A percentile compares a stretch with the other conserved stretches of the same genome.
phyloP scores from a whole-genome alignment of 805 yeast species.

The Metschnikowia vanudenii region DNA sequence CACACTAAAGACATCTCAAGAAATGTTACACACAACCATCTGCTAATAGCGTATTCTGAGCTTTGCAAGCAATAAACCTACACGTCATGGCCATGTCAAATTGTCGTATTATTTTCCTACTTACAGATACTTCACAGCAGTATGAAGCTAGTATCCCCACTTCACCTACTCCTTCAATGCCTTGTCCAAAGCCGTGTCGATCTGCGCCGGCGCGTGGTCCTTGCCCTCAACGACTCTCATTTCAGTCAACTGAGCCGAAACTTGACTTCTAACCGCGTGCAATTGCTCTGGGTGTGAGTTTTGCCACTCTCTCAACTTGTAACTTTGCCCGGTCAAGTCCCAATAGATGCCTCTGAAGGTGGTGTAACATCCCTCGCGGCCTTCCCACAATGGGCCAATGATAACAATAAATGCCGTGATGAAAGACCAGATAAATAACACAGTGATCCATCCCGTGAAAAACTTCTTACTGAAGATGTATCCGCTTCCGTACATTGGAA shows the following conservation, averaged over 20 bases:
- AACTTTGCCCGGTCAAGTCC: constrained; percentile 76
- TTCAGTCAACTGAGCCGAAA: constrained; percentile 29
- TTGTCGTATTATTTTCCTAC: neutral
- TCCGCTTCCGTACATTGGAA: constrained; percentile 87
- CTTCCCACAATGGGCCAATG: constrained; percentile 71
- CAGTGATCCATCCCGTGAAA: constrained; percentile 88
- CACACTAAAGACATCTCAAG: no score
- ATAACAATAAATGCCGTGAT: constrained; percentile 61
- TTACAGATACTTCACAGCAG: neutral
- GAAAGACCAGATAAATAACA: constrained; percentile 80
- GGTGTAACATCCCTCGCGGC: constrained; percentile 62
- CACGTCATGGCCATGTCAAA: no score
- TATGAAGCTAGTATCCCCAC: no score
- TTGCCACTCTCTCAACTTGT: constrained; percentile 78
- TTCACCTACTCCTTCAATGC: neutral
- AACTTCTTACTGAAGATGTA: constrained; percentile 73
- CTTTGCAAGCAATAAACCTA: no score
- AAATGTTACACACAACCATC: no score
- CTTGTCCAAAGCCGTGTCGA: constrained; percentile 16
- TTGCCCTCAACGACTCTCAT: constrained; percentile 16
- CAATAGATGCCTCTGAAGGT: constrained; percentile 78
- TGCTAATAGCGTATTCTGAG: no score
- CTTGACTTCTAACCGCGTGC: constrained; percentile 70
- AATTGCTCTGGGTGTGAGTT: constrained; percentile 65
- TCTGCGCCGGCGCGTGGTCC: constrained; percentile 11